Percentiles rank a stretch among this genome's conserved stretches.
Conservation (phyloP, 2,329 filamentous ascomycete genomes). For the Sphaceloma murrayae region DNA sequence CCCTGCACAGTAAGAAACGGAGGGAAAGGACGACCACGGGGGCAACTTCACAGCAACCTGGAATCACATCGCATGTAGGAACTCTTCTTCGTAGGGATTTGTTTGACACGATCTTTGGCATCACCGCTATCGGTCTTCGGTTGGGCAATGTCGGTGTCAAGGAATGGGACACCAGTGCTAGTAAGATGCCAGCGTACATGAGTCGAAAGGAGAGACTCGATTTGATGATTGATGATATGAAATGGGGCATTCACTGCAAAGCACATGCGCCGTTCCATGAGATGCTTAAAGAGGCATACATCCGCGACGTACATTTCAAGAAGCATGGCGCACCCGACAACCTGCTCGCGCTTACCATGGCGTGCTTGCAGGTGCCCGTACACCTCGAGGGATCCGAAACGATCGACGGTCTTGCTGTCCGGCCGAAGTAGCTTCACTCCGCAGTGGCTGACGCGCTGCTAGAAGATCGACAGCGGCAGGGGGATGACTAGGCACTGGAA, state of each 20-base stretch:
- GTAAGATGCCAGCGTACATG: constrained; percentile 5
- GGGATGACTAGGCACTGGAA: no score
- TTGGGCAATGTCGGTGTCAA: not conserved
- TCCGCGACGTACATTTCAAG: constrained; percentile 1
- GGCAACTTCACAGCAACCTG: no score
- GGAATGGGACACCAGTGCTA: no score
- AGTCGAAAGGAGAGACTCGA: not conserved
- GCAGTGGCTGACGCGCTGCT: not conserved
- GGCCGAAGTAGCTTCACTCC: no score
- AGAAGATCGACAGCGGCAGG: no score
- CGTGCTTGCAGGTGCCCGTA: not conserved
- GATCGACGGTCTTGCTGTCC: no score
- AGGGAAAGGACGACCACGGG: not conserved
- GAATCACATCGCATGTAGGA: no score
- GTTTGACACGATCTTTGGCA: not conserved
- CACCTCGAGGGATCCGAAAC: not conserved
- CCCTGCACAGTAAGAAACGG: not conserved
- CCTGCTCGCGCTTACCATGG: not conserved
- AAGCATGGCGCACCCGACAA: not conserved
- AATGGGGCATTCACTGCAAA: not conserved
- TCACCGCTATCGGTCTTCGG: not conserved
- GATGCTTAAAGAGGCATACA: constrained; percentile 3
- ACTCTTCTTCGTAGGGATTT: no score
- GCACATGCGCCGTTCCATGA: not conserved
- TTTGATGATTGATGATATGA: constrained; percentile 2